Conservation (phyloP, 2,329 filamentous ascomycete genomes). For the Huntiella decipiens region DNA sequence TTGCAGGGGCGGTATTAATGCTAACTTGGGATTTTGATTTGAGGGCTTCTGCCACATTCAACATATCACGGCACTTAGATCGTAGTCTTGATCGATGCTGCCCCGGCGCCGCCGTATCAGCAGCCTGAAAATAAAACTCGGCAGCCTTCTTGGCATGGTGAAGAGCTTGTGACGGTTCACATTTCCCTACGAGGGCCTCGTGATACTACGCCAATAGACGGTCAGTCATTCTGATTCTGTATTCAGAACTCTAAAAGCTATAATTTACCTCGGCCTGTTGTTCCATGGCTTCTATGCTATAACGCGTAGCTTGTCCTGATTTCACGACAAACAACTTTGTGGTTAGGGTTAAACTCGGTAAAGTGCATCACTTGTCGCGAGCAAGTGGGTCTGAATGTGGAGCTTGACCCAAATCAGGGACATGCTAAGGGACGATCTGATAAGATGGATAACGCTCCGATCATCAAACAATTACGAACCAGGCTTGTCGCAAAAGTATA, state of each 20-base stretch:
- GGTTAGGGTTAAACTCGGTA: too few species aligned
- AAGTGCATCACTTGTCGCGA: too few species aligned
- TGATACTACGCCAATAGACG: slow-evolving; percentile 17
- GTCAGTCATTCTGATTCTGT: background rate
- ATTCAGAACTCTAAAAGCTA: too few species aligned
- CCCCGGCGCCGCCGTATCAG: slow-evolving; percentile 39
- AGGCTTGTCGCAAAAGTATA: too few species aligned
- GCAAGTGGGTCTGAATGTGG: too few species aligned
- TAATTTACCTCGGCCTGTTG: background rate
- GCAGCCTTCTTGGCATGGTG: slow-evolving; percentile 56
- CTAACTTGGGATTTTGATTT: slow-evolving; percentile 26
- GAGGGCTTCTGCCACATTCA: slow-evolving; percentile 56
- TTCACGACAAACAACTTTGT: too few species aligned
- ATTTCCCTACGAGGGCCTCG: slow-evolving; percentile 20
- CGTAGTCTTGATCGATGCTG: slow-evolving; percentile 48
- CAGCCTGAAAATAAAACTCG: slow-evolving; percentile 65
- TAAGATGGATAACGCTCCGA: too few species aligned
- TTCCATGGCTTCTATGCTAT: background rate
- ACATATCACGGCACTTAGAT: slow-evolving; percentile 47
- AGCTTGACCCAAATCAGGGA: too few species aligned
- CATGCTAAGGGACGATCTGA: too few species aligned
- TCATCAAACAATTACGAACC: too few species aligned
- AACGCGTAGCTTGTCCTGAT: too few species aligned
- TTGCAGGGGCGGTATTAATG: background rate
- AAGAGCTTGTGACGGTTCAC: slow-evolving; percentile 39